Evolutionary conservation across 2,329 filamentous ascomycete genomes (phyloP), one percentile per base, ranked within the genome.

Genomic region (Hypoxylon sp.): DNA sequence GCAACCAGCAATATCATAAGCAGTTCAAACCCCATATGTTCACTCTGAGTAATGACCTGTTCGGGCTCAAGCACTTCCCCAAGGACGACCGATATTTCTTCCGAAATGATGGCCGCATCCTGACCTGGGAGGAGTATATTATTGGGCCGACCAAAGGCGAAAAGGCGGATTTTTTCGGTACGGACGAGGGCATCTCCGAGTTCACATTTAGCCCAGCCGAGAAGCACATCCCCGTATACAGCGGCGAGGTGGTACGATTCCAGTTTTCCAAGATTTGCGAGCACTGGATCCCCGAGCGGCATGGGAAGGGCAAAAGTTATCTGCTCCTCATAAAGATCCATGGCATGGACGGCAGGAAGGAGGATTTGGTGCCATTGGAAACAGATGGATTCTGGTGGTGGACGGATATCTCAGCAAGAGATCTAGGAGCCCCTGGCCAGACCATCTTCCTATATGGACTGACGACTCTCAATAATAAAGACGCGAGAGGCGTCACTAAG

Each of bases 301-400:
- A 92, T 69, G 92, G 91, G 0, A 80, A 83, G 59, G 91, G 90
- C 0, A 87, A 86, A 66, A 86, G 89, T 48, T 92, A 90, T 63
- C 82, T 94, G 48, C 89, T 95, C 75, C 81, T 96, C 61, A 81
- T 97, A 17, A 85, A 86, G 61, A 86, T 93, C 29, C 84, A 90
- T 27, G 91, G 89, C 0, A 73, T 85, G 2, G 89, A 93, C 72
- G 92, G 92, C 0, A 82, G 87, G 6, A 88, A 90, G 55, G 87
- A 91, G 8, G 89, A 94, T 47, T 85, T 88, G 60, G 80, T 95
- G 1, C 88, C 92, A 0, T 88, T 97, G 60, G 87, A 92, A 54
- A 91, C 88, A n/a, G 92, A 95, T 66, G 92, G 92, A 13, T 91
- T 87, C 75, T 89, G 91, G 80, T 97, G 92, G 88, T 97, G 93